These are phyloP conservation scores for Penicillium longicatenatum DNA, from an alignment of 495 filamentous ascomycete species.

Conservation along the genomic window DNA sequence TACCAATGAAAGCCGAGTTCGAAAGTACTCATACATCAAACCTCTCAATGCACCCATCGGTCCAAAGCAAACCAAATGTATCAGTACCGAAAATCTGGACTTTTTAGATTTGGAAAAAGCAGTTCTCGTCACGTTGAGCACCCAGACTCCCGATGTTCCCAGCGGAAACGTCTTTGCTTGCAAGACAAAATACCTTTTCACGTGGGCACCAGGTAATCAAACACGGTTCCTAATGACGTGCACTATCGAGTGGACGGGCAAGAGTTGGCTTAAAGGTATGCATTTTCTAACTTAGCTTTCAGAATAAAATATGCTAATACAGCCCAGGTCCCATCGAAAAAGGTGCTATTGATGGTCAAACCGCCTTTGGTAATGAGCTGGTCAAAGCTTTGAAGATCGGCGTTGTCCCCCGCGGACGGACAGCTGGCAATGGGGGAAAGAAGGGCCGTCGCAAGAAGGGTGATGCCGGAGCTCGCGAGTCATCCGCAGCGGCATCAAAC, in stretches of 20 bases:
- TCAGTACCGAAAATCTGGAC: slow-evolving; percentile 81
- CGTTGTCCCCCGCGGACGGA: slow-evolving; percentile 63
- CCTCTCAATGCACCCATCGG: slow-evolving; percentile 82
- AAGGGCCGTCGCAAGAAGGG: slow-evolving; percentile 61
- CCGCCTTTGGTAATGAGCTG: slow-evolving; percentile 74
- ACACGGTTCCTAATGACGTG: slow-evolving; percentile 85
- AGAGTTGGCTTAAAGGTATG: slow-evolving; percentile 97
- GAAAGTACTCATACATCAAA: slow-evolving; percentile 88
- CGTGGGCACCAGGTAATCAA: slow-evolving; percentile 82
- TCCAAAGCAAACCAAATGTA: slow-evolving; percentile 93
- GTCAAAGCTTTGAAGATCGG: slow-evolving; percentile 71
- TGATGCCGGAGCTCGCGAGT: slow-evolving; percentile 33
- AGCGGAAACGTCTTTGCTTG: slow-evolving; percentile 87
- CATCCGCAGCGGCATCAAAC: slow-evolving; percentile 40
- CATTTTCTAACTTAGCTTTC: slow-evolving; percentile 1
- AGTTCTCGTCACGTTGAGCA: slow-evolving; percentile 73
- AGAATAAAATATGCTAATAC: slow-evolving; percentile 19
- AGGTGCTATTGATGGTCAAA: slow-evolving; percentile 89
- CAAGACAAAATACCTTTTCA: slow-evolving; percentile 93
- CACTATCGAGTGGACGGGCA: slow-evolving; percentile 93
- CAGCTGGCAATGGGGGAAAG: slow-evolving; percentile 36
- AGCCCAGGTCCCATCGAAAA: slow-evolving; percentile 86
- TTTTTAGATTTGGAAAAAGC: slow-evolving; percentile 84
- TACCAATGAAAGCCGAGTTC: slow-evolving; percentile 67
- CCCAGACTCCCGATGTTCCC: slow-evolving; percentile 93